Evolutionary conservation across 495 filamentous ascomycete genomes (phyloP), one percentile per base, ranked within the genome.

Genomic region (Oidiodendron maius): DNA sequence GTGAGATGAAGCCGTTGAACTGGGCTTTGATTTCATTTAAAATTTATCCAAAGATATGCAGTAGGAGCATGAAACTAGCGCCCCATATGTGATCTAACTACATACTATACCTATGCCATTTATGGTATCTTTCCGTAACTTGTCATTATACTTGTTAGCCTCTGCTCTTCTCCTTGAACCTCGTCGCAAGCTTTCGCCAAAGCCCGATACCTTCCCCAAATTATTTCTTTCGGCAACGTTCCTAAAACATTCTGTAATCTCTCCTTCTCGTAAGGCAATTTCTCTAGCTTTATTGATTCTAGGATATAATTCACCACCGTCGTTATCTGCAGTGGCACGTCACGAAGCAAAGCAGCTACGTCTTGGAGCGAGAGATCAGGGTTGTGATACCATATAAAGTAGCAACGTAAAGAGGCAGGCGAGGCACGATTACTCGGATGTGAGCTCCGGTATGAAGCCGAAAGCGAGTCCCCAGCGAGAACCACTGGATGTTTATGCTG

Each of bases 351-450:
- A 4, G 44, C 52, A 13, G 77, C 76, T 17, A 82, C 67, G 0
- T 64, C 61, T 0, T 52, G 34, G 3, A 76, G 55, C 1, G 61
- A 45, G 3, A 81, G 62, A 12, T 61, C 61, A 5, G 64, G 62
- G 44, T 75, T 65, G 6, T 61, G 44, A 52, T 79, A 63, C 82
- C 82, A 87, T 38, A 86, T 61, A 47, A 72, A 69, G 50, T 85
- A 85, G 1, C 78, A 73, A 17, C 80, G 71, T 10, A 86, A 68
- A n/a, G 66, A 54, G 1, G 70, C 30, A 0, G 50, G 48, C 5
- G 49, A 37, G 8, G 64, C 34, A n/a, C 30, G 28, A 20, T 38
- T 36, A 17, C 16, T 23, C 11, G 35, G 30, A 23, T 36, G 32
- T 38, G 30, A 37, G 8, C 17, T 16, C 1, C 44, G 30, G 34